These are phyloP conservation scores for Dactylis glomerata DNA, from an alignment of 176 grass and related monocot genomes.

Conservation along the genomic window DNA sequence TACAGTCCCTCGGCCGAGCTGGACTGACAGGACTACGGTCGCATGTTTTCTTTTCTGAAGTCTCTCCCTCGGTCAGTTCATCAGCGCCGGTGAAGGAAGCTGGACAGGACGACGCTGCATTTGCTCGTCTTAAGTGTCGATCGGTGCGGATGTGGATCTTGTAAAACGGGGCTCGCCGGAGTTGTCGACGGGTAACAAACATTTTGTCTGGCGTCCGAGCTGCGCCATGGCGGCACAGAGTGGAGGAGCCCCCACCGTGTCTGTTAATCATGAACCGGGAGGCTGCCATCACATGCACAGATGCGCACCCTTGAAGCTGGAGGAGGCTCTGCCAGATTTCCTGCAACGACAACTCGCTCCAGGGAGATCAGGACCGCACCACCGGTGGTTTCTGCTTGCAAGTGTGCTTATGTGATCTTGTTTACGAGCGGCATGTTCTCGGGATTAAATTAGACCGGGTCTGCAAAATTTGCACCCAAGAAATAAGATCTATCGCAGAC, in stretches of 20 bases:
- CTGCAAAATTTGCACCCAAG: neutral
- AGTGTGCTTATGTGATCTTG: neutral
- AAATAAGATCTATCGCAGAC: neutral
- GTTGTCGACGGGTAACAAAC: neutral
- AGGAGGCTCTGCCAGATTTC: neutral
- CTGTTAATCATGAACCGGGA: conserved; percentile 4
- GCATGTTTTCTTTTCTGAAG: neutral
- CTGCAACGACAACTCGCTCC: conserved; percentile 3
- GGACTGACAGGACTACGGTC: conserved; percentile 10
- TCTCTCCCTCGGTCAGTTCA: no score
- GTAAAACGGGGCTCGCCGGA: neutral
- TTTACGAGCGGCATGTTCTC: neutral
- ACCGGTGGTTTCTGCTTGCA: neutral
- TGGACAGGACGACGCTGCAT: no score
- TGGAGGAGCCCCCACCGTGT: conserved; percentile 2
- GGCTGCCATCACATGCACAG: conserved; percentile 21
- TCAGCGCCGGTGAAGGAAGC: no score
- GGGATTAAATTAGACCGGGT: neutral
- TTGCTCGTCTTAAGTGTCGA: neutral
- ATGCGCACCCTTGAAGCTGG: conserved; percentile 8
- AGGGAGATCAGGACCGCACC: neutral
- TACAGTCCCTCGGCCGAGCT: conserved; percentile 11
- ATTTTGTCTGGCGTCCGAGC: neutral
- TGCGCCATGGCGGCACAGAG: neutral
- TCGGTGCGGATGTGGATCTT: neutral